Percentiles rank a stretch among this genome's conserved stretches.
These are phyloP conservation scores for Xylaria digitata DNA, from an alignment of 2,329 filamentous ascomycete genomes.

Conservation along the genomic window DNA sequence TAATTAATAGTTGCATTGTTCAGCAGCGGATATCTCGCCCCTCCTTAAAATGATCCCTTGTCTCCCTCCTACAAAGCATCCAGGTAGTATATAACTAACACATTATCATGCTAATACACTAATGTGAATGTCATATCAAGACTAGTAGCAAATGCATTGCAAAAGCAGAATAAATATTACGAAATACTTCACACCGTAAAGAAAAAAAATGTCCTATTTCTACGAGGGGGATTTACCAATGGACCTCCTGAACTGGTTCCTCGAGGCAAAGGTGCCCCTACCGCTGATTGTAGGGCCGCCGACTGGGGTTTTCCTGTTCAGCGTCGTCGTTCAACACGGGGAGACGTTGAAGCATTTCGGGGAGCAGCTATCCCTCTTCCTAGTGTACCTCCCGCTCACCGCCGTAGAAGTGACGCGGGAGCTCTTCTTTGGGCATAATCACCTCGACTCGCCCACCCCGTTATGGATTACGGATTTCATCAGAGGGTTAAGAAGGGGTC, in stretches of 20 bases:
- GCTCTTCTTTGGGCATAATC: neutral
- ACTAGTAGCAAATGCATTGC: neutral
- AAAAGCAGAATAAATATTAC: neutral
- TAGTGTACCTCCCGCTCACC: neutral
- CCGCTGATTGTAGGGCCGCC: neutral
- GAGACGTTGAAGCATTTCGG: no score
- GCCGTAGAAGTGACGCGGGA: neutral
- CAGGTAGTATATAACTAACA: neutral
- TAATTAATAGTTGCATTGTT: constrained; percentile 2
- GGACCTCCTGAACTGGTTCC: neutral
- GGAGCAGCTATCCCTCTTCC: neutral
- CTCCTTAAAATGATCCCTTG: neutral
- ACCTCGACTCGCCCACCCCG: neutral
- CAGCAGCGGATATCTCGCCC: neutral
- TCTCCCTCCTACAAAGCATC: constrained; percentile 12
- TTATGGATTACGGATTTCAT: neutral
- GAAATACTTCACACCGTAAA: no score
- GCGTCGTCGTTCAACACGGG: no score
- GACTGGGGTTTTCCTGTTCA: neutral
- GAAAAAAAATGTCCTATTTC: no score
- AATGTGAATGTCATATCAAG: neutral
- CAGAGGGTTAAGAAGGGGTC: neutral
- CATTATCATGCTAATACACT: constrained; percentile 3
- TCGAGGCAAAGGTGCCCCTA: neutral
- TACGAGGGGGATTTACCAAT: no score